Percentiles rank a stretch among this genome's conserved stretches.
Evolutionary conservation across 371 early-diverging fungal species (phyloP).

Genomic region (Mucor saturninus): DNA sequence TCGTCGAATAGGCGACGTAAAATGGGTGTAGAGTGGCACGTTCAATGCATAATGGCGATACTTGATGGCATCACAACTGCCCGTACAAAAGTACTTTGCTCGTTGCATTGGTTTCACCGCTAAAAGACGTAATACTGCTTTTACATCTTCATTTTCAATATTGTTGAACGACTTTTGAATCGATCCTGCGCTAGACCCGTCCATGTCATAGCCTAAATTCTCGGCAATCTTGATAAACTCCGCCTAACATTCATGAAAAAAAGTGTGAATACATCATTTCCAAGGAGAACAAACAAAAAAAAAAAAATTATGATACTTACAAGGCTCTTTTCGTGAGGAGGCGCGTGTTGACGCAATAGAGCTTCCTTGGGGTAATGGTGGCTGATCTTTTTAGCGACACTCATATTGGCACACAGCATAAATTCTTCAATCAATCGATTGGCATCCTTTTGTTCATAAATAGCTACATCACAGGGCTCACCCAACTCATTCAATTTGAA

Average conservation of each 20-base stretch:
- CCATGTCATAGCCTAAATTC: conserved; percentile 48
- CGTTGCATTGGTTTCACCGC: conserved; percentile 91
- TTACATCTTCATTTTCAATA: conserved; percentile 58
- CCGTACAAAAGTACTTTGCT: conserved; percentile 94
- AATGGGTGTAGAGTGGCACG: conserved; percentile 93
- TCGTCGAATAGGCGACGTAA: conserved; percentile 99
- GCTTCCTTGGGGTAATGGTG: conserved; percentile 88
- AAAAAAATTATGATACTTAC: conserved; percentile 30
- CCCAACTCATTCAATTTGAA: conserved; percentile 78
- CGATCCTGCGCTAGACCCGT: conserved; percentile 54
- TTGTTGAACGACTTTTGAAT: conserved; percentile 74
- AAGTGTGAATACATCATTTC: neutral
- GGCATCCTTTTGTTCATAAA: conserved; percentile 89
- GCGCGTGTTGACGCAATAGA: conserved; percentile 86
- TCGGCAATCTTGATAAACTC: conserved; percentile 62
- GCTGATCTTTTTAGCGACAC: conserved; percentile 92
- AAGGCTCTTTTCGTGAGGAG: conserved; percentile 73
- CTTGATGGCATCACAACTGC: conserved; percentile 66
- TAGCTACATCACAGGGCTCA: conserved; percentile 70
- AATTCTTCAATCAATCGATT: conserved; percentile 99
- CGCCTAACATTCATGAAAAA: conserved; percentile 21
- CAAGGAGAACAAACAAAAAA: neutral
- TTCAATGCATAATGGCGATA: conserved; percentile 90
- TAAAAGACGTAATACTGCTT: conserved; percentile 66
- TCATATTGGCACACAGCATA: conserved; percentile 99